Evolutionary conservation across 1,284 basidiomycete species (phyloP).

Genomic region (Anthracocystis setariae): DNA sequence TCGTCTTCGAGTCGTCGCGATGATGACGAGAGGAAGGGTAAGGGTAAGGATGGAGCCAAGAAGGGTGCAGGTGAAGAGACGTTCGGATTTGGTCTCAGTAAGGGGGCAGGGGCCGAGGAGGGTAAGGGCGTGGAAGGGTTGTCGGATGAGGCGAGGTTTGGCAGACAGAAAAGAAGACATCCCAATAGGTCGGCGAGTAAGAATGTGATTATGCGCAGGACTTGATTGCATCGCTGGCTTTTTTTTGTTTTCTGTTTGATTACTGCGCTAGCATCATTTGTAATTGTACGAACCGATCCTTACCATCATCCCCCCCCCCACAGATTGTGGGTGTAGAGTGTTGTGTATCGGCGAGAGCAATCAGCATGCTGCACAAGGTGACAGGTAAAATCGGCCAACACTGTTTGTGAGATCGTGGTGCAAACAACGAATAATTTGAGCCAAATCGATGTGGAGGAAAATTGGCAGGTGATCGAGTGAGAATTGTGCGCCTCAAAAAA

Average conservation of each 20-base stretch:
- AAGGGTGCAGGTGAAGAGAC: slow-evolving; percentile 71
- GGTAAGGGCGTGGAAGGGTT: slow-evolving; percentile 77
- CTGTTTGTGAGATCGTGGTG: slow-evolving; percentile 7
- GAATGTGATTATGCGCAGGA: slow-evolving; percentile 58
- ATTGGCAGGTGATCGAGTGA: slow-evolving; percentile 13
- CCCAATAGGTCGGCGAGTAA: slow-evolving; percentile 63
- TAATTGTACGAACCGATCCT: slow-evolving; percentile 27
- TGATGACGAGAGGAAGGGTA: slow-evolving; percentile 12
- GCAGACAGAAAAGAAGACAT: slow-evolving; percentile 56
- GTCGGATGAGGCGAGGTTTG: slow-evolving; percentile 77
- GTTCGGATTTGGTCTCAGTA: slow-evolving; percentile 63
- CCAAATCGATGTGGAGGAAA: slow-evolving; percentile 20
- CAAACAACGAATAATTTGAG: too few species aligned
- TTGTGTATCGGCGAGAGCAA: too few species aligned
- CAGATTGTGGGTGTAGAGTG: too few species aligned
- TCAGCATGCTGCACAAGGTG: too few species aligned
- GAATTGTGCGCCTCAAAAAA: too few species aligned
- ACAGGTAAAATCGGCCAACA: too few species aligned
- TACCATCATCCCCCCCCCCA: too few species aligned
- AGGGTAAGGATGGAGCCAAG: slow-evolving; percentile 1
- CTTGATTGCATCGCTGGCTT: neutral
- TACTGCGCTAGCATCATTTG: slow-evolving; percentile 1
- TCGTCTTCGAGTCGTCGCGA: slow-evolving; percentile 19
- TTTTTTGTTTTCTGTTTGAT: neutral
- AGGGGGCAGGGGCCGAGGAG: slow-evolving; percentile 62